Evolutionary conservation across 2,329 filamentous ascomycete genomes (phyloP), one percentile per base, ranked within the genome.

Genomic region (Fusarium newnesense): DNA sequence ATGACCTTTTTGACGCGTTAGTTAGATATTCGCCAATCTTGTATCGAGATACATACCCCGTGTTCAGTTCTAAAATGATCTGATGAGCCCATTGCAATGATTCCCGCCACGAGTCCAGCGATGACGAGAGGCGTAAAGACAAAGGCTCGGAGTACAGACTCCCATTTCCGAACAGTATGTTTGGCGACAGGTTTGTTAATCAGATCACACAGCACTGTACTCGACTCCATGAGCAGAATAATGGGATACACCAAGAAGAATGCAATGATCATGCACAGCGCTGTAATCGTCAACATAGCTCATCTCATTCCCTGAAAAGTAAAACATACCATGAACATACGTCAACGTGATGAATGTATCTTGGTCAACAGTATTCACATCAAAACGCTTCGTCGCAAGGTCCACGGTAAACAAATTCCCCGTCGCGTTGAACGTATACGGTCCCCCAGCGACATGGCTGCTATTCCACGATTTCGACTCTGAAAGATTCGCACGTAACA

Each of bases 31-130:
- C 15, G 1, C 7, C 2, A 5, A 3, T 21, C 1, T 21, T 3
- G 0, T 1, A 2, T 26, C 2, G 4, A 15, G 8, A 1, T 5
- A 16, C 39, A 36, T 67, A 67, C 64, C 18, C 46, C 44, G 18
- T 67, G 64, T 9, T 61, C 63, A 28, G 64, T 67, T 15, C 53
- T 67, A 15, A 61, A 67, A 52, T 67, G 63, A 26, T 46, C 64
- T 4, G 64, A 67, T 8, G 46, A 32, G 3, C 64, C 64, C 64
- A 67, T 67, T 1, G 32, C 64, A 3, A 67, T 42, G 28, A 42
- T 61, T 11, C 63, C 64, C 12, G 64, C 9, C 15, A 61, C 64
- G 2, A 67, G 2, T 0, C 64, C 64, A 7, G 46, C 39, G 6
- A 67, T 61, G 21, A 67, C 64, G 5, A 67, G 64, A 3, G 63